Evolutionary conservation across 371 early-diverging fungal species (phyloP).

Genomic region (Mucor irregularis): DNA sequence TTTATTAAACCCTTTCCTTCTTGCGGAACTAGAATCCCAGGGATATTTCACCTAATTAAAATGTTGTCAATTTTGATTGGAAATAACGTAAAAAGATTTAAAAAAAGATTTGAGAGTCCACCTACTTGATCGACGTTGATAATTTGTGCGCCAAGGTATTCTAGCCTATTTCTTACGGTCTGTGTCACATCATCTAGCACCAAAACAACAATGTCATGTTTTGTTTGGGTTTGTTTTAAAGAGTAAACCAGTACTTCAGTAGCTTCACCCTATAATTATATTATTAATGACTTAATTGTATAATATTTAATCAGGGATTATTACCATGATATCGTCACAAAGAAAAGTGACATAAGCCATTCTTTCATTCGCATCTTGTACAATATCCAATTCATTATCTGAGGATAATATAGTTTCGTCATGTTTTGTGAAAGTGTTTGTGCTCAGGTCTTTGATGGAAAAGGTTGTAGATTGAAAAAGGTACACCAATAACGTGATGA

Average conservation of each 20-base stretch:
- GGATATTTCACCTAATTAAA: conserved; percentile 29
- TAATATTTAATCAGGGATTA: no score
- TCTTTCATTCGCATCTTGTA: neutral
- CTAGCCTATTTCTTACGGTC: conserved; percentile 10
- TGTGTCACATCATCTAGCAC: conserved; percentile 31
- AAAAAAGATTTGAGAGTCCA: neutral
- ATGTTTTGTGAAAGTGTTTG: no score
- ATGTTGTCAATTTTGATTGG: neutral
- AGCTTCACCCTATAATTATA: conserved; percentile 29
- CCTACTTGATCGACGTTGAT: conserved; percentile 34
- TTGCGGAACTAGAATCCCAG: conserved; percentile 29
- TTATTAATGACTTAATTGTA: no score
- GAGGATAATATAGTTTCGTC: no score
- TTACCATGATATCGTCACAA: conserved; percentile 44
- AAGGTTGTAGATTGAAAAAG: neutral
- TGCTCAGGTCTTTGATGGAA: neutral
- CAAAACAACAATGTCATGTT: conserved; percentile 32
- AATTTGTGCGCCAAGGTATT: conserved; percentile 30
- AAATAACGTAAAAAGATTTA: neutral
- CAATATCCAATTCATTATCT: neutral
- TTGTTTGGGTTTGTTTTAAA: conserved; percentile 21
- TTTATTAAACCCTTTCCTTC: conserved; percentile 36
- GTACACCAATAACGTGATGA: neutral
- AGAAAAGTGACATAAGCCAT: conserved; percentile 35
- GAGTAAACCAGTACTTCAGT: conserved; percentile 36